Conservation (phyloP, 352 stramenopile genomes). For the Phytophthora foliorum region DNA sequence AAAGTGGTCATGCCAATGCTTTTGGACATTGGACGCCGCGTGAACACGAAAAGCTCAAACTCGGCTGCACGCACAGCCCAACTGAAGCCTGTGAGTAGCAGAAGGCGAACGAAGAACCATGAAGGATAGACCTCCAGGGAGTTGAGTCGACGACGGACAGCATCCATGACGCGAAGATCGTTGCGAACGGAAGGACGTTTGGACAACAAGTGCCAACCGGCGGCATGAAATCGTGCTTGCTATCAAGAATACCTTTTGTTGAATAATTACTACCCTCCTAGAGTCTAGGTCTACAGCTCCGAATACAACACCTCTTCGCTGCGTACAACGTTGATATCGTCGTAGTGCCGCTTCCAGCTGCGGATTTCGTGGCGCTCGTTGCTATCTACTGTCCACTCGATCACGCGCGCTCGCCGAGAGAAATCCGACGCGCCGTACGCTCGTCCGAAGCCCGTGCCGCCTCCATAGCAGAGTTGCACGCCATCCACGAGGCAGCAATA, state of each 20-base stretch:
- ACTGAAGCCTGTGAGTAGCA: conserved; percentile 41
- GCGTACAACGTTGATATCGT: conserved; percentile 31
- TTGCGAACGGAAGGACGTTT: background rate
- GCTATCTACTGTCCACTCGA: conserved; percentile 61
- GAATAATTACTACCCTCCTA: conserved; percentile 32
- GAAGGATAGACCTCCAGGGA: conserved; percentile 32
- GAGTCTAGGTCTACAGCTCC: conserved; percentile 31
- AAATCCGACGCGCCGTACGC: conserved; percentile 45
- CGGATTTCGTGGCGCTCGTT: conserved; percentile 49
- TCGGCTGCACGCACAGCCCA: conserved; percentile 56
- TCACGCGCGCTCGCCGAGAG: conserved; percentile 56
- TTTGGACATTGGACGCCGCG: conserved; percentile 36
- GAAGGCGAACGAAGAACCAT: conserved; percentile 45
- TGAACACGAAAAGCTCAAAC: conserved; percentile 52
- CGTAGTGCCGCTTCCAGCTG: conserved; percentile 55
- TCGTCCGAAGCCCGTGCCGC: conserved; percentile 54
- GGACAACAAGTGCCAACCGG: background rate
- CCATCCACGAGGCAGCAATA: conserved; percentile 55
- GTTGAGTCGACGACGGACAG: conserved; percentile 21
- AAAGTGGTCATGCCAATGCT: conserved; percentile 37
- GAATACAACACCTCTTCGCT: conserved; percentile 44
- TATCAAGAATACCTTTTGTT: conserved; percentile 1
- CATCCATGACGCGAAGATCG: conserved; percentile 1
- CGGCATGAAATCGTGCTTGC: background rate
- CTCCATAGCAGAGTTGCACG: conserved; percentile 69